phyloP scores from a whole-genome alignment of 148 eudicot species.

The Gaultheria prostrata region DNA sequence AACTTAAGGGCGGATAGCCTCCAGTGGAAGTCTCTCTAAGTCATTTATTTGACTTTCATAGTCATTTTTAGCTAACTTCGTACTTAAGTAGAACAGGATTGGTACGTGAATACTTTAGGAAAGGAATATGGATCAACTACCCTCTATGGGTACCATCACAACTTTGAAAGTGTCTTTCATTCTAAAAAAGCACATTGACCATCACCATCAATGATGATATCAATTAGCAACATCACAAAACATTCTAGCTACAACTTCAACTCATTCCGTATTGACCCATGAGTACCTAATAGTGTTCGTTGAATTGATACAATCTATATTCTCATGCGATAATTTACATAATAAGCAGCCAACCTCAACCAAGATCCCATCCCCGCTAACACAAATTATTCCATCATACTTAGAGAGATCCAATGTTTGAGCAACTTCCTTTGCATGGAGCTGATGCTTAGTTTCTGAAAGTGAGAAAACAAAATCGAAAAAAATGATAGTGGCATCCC shows the following conservation, averaged over 20 bases:
- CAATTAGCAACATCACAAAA: not conserved
- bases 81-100: not conserved
- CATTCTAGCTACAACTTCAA: not conserved
- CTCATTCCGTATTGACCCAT: not conserved
- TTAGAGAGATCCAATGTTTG: constrained; percentile 57
- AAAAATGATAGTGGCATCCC: not conserved
- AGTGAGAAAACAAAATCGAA: constrained; percentile 21
- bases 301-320: not conserved
- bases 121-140: constrained; percentile 3
- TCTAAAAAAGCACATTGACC: constrained; percentile 3
- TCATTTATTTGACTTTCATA: not conserved
- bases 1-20: constrained; percentile 6
- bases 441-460: constrained; percentile 72
- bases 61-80: not conserved
- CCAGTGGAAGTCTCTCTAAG: not conserved
- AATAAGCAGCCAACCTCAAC: constrained; percentile 66
- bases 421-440: constrained; percentile 82
- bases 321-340: not conserved
- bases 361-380: constrained; percentile 88
- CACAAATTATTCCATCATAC: constrained; percentile 90
- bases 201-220: not conserved
- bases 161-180: not conserved
- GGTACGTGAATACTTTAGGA: not conserved
- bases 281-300: not conserved
- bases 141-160: not conserved